These are phyloP conservation scores for Clonostachys rhizophaga DNA, from an alignment of 2,329 filamentous ascomycete species.

Conservation along the genomic window DNA sequence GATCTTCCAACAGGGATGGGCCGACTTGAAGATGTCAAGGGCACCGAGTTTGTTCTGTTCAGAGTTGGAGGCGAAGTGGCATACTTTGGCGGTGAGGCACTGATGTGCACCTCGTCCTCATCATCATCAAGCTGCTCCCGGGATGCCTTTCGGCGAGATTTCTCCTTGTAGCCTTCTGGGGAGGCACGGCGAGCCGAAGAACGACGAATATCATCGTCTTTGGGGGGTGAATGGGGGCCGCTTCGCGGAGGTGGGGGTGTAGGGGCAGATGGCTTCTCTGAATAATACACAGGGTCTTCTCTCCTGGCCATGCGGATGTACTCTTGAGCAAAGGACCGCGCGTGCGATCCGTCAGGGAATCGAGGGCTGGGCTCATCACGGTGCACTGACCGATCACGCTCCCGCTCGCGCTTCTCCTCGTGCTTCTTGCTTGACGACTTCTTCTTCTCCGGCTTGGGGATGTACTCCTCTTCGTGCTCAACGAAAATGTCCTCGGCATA, in stretches of 20 bases:
- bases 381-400: slow-evolving; percentile 12
- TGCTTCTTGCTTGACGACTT: slow-evolving; percentile 30
- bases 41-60: too few species aligned
- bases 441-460: slow-evolving; percentile 26
- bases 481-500: slow-evolving; percentile 2
- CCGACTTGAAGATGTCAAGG: too few species aligned
- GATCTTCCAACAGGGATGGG: too few species aligned
- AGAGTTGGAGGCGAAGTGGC: too few species aligned
- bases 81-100: too few species aligned
- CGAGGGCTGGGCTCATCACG: slow-evolving; percentile 16
- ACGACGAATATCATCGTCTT: slow-evolving; percentile 11
- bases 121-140: slow-evolving; percentile 23
- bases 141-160: slow-evolving; percentile 21
- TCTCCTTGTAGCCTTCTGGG: slow-evolving; percentile 12
- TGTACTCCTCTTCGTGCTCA: slow-evolving; percentile 14
- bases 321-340: too few species aligned
- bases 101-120: background rate
- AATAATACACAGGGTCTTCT: too few species aligned
- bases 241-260: slow-evolving; percentile 10
- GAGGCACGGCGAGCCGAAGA: slow-evolving; percentile 17
- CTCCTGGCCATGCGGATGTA: too few species aligned
- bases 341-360: too few species aligned
- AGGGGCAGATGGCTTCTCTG: too few species aligned
- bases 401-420: slow-evolving; percentile 25
- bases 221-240: background rate